Evolutionary conservation across 306 rosid genomes (phyloP).

Genomic region (Psophocarpus tetragonolobus): DNA sequence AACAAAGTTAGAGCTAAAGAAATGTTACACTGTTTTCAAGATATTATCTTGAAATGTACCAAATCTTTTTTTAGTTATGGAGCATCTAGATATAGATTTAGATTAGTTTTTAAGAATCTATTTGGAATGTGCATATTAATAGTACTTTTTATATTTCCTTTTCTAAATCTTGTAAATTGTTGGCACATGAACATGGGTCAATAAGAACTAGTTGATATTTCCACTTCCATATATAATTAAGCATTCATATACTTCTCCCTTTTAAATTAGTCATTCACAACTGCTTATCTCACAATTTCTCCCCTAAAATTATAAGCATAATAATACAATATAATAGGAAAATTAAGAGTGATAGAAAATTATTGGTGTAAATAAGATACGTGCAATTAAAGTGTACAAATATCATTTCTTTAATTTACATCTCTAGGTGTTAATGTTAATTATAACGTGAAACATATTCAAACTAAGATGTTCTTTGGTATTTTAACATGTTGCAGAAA

Average conservation of each 20-base stretch:
- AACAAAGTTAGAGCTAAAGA: background rate
- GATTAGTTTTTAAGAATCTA: slow-evolving; percentile 8
- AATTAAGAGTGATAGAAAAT: too few relatives aligned
- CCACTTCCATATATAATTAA: background rate
- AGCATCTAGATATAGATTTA: background rate
- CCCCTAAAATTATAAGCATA: slow-evolving; percentile 19
- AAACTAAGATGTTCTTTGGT: background rate
- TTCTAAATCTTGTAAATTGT: background rate
- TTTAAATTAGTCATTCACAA: background rate
- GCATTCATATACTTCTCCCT: background rate
- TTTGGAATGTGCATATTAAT: background rate
- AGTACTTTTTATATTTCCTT: background rate
- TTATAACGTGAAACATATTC: background rate
- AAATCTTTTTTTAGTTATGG: background rate
- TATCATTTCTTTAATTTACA: background rate
- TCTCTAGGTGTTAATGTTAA: background rate
- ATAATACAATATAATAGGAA: too few relatives aligned
- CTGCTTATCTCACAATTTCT: background rate
- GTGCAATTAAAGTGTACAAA: too few relatives aligned
- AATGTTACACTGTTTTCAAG: background rate
- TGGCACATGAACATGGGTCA: background rate
- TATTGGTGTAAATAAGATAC: too few relatives aligned
- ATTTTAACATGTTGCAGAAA: slow-evolving; percentile 49
- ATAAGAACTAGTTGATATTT: background rate
- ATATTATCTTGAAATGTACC: background rate